Conservation (phyloP, 2,329 filamentous ascomycete genomes). For the Curvularia sp. region DNA sequence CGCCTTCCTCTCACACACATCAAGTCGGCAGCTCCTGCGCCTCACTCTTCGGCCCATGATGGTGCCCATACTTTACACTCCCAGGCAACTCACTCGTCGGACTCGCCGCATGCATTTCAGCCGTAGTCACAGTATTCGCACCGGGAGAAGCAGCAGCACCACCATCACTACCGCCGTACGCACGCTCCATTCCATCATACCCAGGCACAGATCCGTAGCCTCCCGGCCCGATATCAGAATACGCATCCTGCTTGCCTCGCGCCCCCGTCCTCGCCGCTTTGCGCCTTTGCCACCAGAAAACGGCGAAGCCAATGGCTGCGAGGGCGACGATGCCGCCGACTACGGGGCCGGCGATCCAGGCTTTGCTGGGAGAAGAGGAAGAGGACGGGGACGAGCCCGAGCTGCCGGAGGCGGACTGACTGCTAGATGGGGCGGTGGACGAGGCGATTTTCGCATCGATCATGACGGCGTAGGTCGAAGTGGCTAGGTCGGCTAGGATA, state of each 20-base stretch:
- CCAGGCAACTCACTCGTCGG: slow-evolving; percentile 26
- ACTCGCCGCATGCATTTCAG: slow-evolving; percentile 15
- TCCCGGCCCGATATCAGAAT: background rate
- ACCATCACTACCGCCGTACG: slow-evolving; percentile 7
- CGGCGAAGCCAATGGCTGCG: slow-evolving; percentile 23
- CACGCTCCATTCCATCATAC: slow-evolving; percentile 5
- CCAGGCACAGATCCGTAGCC: slow-evolving; percentile 14
- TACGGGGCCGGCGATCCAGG: slow-evolving; percentile 43
- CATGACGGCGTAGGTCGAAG: slow-evolving; percentile 33
- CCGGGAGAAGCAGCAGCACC: background rate
- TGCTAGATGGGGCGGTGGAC: slow-evolving; percentile 3
- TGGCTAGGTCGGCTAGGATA: slow-evolving; percentile 26
- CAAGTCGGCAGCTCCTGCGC: slow-evolving; percentile 12
- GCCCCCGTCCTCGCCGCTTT: background rate
- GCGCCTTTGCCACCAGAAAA: slow-evolving; percentile 29
- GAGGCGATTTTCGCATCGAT: slow-evolving; percentile 16
- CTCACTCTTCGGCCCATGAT: slow-evolving; percentile 2
- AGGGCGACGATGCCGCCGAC: slow-evolving; percentile 31
- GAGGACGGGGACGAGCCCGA: background rate
- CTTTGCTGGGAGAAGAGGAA: slow-evolving; percentile 21
- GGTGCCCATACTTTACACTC: slow-evolving; percentile 30
- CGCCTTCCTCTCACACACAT: background rate
- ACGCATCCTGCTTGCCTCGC: background rate
- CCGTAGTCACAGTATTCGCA: background rate
- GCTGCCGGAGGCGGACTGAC: background rate